A percentile compares a stretch with the other conserved stretches of the same genome.
Evolutionary conservation across 2,329 filamentous ascomycete species (phyloP).

Genomic region (Verticillium alfalfae): DNA sequence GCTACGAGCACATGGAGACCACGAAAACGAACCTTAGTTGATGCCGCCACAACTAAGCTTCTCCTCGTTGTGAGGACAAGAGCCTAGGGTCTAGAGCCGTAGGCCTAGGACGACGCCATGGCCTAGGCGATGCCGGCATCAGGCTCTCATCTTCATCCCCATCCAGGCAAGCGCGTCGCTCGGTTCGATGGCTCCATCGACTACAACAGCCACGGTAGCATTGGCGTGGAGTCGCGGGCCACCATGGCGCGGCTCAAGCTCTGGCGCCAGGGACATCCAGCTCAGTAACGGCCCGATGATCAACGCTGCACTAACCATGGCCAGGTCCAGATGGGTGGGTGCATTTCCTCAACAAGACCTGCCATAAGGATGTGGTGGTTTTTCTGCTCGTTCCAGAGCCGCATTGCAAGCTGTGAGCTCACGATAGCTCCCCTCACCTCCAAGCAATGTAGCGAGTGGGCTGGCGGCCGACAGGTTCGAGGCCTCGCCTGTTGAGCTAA

Average conservation of each 20-base stretch:
- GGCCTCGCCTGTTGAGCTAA: too few relatives aligned
- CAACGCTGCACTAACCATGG: neutral
- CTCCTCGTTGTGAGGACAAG: neutral
- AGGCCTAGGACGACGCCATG: neutral
- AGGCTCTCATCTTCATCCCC: neutral
- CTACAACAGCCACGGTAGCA: neutral
- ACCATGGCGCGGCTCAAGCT: neutral
- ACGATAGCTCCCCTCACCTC: neutral
- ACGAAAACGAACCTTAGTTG: too few relatives aligned
- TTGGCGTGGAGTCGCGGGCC: neutral
- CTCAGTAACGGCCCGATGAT: neutral
- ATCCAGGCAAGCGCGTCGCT: neutral
- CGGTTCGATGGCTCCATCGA: neutral
- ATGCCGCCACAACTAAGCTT: neutral
- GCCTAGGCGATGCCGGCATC: neutral
- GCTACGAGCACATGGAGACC: neutral
- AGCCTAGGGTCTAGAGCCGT: neutral
- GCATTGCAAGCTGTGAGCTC: neutral
- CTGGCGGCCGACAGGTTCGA: neutral
- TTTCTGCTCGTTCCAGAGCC: neutral
- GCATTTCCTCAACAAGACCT: neutral
- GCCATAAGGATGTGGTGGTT: neutral
- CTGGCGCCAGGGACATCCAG: neutral
- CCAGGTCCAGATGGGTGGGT: neutral
- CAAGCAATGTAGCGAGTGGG: neutral